These are phyloP conservation scores for Berkeleyomyces rouxiae DNA, from an alignment of 2,329 filamentous ascomycete species.

Conservation along the genomic window DNA sequence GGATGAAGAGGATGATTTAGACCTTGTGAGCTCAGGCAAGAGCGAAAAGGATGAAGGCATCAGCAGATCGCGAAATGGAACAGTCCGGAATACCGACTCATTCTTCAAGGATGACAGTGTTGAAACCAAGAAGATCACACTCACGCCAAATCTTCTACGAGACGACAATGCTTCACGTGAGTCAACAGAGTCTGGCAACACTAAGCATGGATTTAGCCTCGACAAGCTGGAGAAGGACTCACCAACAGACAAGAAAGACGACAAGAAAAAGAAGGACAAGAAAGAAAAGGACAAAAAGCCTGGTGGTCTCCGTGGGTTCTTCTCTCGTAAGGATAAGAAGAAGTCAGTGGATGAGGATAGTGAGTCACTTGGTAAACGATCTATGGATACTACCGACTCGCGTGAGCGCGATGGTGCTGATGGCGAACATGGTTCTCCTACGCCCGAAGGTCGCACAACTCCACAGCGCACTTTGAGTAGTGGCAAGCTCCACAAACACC, in stretches of 20 bases:
- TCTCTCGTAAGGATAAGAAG: constrained; percentile 47
- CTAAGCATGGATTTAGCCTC: constrained; percentile 47
- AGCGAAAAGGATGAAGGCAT: constrained; percentile 24
- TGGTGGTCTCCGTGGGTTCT: constrained; percentile 41
- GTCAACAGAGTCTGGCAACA: constrained; percentile 30
- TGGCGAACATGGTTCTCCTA: constrained; percentile 12
- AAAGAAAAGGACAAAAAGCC: constrained; percentile 54
- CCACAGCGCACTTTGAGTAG: constrained; percentile 34
- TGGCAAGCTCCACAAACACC: constrained; percentile 56
- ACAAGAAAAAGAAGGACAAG: constrained; percentile 57
- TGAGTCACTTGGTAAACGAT: constrained; percentile 29
- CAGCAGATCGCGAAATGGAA: constrained; percentile 64
- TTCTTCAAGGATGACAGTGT: constrained; percentile 94
- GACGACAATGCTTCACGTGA: constrained; percentile 54
- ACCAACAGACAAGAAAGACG: constrained; percentile 48
- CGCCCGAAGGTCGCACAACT: constrained; percentile 24
- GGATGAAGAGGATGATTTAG: neutral
- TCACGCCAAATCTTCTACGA: constrained; percentile 80
- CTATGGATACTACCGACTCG: constrained; percentile 13
- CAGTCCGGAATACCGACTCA: constrained; percentile 79
- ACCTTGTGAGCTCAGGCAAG: neutral
- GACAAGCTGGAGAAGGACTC: constrained; percentile 46
- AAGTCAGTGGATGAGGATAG: constrained; percentile 39
- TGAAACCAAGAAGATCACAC: constrained; percentile 91
- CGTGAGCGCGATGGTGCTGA: constrained; percentile 1